These are phyloP conservation scores for Globisporangium spiculum DNA, from an alignment of 352 stramenopile genomes.

Conservation along the genomic window DNA sequence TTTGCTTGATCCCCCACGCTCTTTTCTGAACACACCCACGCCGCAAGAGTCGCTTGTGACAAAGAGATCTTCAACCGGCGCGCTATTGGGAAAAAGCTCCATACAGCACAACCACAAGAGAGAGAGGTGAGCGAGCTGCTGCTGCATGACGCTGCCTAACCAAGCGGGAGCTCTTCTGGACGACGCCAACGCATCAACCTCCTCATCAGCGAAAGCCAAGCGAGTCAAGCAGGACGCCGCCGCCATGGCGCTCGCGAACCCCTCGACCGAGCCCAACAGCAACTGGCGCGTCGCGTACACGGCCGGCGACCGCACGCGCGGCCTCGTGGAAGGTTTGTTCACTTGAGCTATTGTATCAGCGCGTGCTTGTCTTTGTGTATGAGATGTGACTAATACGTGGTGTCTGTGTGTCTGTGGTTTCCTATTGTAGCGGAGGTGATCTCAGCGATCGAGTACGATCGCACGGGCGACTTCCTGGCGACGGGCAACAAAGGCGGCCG, in stretches of 20 bases:
- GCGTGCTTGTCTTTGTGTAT: conserved; percentile 5
- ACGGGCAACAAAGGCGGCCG: conserved; percentile 93
- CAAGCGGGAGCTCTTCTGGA: conserved; percentile 3
- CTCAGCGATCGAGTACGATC: conserved; percentile 94
- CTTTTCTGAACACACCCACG: conserved; percentile 2
- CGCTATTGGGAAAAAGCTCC: background rate
- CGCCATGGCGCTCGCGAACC: conserved; percentile 15
- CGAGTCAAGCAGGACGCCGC: background rate
- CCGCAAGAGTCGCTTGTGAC: conserved; percentile 6
- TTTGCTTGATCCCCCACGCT: background rate
- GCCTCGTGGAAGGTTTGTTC: conserved; percentile 59
- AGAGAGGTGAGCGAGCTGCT: background rate
- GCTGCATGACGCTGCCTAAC: conserved; percentile 11
- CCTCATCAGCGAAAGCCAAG: background rate
- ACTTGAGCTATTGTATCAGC: background rate
- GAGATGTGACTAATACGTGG: background rate
- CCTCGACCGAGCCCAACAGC: conserved; percentile 22
- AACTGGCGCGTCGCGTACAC: conserved; percentile 60
- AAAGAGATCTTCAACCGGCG: conserved; percentile 12
- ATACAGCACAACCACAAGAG: background rate
- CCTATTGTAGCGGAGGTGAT: conserved; percentile 87
- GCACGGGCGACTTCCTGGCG: conserved; percentile 88
- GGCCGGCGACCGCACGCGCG: conserved; percentile 44
- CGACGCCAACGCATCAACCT: background rate
- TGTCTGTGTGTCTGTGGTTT: background rate